Base-by-base conservation (phyloP, 2,329 filamentous ascomycete species). In the Mollisiaceae sp. region DNA sequence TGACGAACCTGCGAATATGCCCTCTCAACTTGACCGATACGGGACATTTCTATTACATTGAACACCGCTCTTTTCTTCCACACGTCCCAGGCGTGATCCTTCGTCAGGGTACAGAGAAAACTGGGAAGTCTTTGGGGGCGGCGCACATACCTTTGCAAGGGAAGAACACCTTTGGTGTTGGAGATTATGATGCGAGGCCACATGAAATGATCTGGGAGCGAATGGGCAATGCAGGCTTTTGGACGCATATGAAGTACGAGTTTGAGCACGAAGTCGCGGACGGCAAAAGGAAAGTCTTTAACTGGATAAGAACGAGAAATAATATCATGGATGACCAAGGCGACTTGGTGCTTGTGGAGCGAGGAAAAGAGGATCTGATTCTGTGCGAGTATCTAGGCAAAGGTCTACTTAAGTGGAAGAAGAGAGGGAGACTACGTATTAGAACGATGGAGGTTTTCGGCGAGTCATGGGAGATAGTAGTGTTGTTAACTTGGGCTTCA, bases 331-430 rank as follows among this genome's bases (percentile, higher is more conserved):
- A 71, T 64, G 71, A 72, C 65, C 71, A 72, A 41, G 69, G 69
- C 2, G 71, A 72, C 64, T 64, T 70, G 47, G 71, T 72, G 27
- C 60, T 72, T 20, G 65, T 72, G 18, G 66, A 72, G 59, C 59
- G 70, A n/a, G 67, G 65, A 3, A 70, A 55, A 59, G 69, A 72
- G 57, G 50, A 67, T 32, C 32, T 65, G 20, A 62, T 72, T 6
- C 59, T 70, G 52, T 66, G 65, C 2, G 71, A 72, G 57, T 72
- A 72, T 65, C 27, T 69, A 14, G 71, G 69, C 12, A 70, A 69
- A 41, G 71, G 71, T 0, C 15, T 71, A 18, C 59, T 72, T 59
- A 72, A 72, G 61, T 71, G 69, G 71, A 72, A 72, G 65, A 72
- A 72, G 62, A 66, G 70, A 38, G 70, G 70, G 3, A 47, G 66